Percentiles rank a stretch among this genome's conserved stretches.
phyloP scores from a whole-genome alignment of 352 stramenopile genomes.

The Lagenidium giganteum region DNA sequence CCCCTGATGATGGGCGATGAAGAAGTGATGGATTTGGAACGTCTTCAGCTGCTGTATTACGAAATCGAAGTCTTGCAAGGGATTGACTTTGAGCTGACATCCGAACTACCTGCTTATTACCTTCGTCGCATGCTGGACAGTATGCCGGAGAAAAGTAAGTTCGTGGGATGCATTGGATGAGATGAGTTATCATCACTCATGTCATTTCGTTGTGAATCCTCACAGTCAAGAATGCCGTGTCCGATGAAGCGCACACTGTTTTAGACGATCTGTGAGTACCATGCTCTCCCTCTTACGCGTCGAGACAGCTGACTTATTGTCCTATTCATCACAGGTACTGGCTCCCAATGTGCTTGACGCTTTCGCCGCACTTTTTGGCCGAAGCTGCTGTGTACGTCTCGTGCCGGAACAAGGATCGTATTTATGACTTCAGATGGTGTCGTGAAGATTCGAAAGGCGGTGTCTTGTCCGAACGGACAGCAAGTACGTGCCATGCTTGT shows the following conservation, averaged over 20 bases:
- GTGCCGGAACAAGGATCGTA: conserved; percentile 61
- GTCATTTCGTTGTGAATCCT: neutral
- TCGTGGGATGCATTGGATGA: no score
- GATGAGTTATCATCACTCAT: neutral
- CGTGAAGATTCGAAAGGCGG: conserved; percentile 34
- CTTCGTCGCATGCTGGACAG: conserved; percentile 50
- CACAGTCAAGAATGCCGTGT: conserved; percentile 44
- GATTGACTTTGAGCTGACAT: conserved; percentile 78
- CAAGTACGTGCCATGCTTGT: conserved; percentile 39
- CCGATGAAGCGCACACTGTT: conserved; percentile 39
- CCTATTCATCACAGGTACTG: conserved; percentile 39
- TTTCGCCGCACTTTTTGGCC: conserved; percentile 46
- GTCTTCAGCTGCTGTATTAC: conserved; percentile 80
- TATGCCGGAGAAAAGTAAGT: conserved; percentile 75
- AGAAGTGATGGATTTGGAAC: conserved; percentile 82
- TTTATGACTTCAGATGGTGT: conserved; percentile 83
- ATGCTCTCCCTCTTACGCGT: neutral
- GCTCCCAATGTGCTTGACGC: conserved; percentile 52
- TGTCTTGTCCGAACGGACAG: conserved; percentile 58
- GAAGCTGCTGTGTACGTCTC: conserved; percentile 77
- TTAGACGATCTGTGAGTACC: conserved; percentile 57
- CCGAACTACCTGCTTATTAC: conserved; percentile 72
- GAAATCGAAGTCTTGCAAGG: conserved; percentile 81
- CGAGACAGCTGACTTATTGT: neutral
- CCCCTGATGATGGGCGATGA: conserved; percentile 69